A percentile compares a stretch with the other conserved stretches of the same genome.
These are phyloP conservation scores for Fragilariopsis cylindrus DNA, from an alignment of 108 stramenopile genomes.

Conservation along the genomic window DNA sequence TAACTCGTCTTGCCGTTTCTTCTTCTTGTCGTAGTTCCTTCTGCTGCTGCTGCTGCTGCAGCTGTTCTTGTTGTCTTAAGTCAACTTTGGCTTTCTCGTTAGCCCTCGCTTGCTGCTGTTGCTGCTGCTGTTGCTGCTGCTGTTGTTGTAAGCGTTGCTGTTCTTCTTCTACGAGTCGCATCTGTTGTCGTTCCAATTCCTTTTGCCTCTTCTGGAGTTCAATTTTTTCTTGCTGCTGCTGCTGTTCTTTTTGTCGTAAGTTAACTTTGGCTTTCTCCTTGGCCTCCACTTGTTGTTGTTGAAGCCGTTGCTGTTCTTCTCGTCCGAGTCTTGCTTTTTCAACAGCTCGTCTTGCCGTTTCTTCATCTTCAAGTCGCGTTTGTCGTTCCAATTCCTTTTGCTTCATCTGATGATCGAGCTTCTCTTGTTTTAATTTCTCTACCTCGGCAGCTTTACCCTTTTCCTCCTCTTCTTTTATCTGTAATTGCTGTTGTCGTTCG, in stretches of 20 bases:
- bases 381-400: constrained; percentile 3
- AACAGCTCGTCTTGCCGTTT: neutral
- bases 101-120: neutral
- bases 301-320: constrained; percentile 7
- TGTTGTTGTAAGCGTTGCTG: constrained; percentile 13
- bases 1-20: neutral
- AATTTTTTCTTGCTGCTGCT: constrained; percentile 5
- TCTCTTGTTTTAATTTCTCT: neutral
- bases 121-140: constrained; percentile 3
- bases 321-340: neutral
- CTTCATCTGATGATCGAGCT: neutral
- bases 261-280: neutral
- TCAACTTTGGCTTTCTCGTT: constrained; percentile 8
- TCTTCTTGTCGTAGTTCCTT: neutral
- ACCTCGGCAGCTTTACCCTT: neutral
- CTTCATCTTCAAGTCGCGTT: neutral
- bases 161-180: neutral
- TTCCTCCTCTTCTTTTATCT: constrained; percentile 1
- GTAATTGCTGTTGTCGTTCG: neutral
- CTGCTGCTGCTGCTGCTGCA: neutral
- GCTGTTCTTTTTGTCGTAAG: neutral
- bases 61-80: neutral
- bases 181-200: neutral
- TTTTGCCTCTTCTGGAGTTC: constrained; percentile 1
- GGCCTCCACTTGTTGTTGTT: constrained; percentile 11